Evolutionary conservation across 345 rosid genomes (phyloP), one percentile per base, ranked within the genome.

Genomic region (Euphorbia pulcherrima): DNA sequence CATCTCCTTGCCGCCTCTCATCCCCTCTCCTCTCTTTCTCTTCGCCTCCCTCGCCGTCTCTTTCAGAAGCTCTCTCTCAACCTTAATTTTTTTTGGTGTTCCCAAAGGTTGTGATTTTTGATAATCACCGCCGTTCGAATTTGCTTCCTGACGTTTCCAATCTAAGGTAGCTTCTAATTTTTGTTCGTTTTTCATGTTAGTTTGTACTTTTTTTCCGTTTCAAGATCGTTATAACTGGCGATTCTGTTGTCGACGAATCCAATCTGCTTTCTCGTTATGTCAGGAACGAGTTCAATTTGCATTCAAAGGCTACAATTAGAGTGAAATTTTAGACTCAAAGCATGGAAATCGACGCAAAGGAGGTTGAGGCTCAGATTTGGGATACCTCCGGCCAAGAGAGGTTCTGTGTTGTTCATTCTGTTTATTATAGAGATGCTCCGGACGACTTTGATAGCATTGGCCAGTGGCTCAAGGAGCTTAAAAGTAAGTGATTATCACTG

Each of bases 151-250:
- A n/a, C n/a, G n/a, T n/a, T n/a, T n/a, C n/a, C n/a, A n/a, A n/a
- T n/a, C n/a, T n/a, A n/a, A n/a, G n/a, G n/a, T n/a, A n/a, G n/a
- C n/a, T n/a, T n/a, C n/a, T n/a, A n/a, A n/a, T n/a, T n/a, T n/a
- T n/a, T n/a, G n/a, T n/a, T n/a, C n/a, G n/a, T n/a, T n/a, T n/a
- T n/a, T n/a, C n/a, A n/a, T n/a, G n/a, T n/a, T n/a, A n/a, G n/a
- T n/a, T n/a, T n/a, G n/a, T n/a, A n/a, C n/a, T n/a, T n/a, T n/a
- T n/a, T n/a, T n/a, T n/a, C 64, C 82, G 83, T 30, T 85, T 83
- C 83, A 85, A 85, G 84, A 76, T 85, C 66, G 89, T 85, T 24
- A 77, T 85, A 26, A 83, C 83, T 60, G 89, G 89, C 4, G 89
- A 85, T 73, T 85, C 89, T 0, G 87, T 87, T 0, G 89, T 85